A percentile compares a stretch with the other conserved stretches of the same genome.
These are phyloP conservation scores for Lasiosphaeriaceae sp. DNA, from an alignment of 495 filamentous ascomycete species.

Conservation along the genomic window DNA sequence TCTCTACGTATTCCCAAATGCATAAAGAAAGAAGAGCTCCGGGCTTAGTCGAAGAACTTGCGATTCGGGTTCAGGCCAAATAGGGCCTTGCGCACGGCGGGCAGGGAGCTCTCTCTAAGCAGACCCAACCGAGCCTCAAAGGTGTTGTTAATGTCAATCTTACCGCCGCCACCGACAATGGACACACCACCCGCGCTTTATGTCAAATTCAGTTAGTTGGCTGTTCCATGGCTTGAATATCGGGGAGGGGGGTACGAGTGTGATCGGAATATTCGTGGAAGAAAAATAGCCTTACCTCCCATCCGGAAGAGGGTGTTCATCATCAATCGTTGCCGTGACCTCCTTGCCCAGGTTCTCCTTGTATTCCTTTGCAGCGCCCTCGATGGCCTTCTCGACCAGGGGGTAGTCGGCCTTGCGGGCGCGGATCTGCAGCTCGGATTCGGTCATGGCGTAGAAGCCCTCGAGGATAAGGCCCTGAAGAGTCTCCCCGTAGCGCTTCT, in stretches of 20 bases:
- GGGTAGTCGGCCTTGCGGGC: slow-evolving; percentile 76
- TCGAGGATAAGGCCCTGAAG: slow-evolving; percentile 82
- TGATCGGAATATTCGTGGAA: too few relatives aligned
- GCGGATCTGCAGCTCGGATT: slow-evolving; percentile 67
- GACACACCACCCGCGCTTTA: slow-evolving; percentile 75
- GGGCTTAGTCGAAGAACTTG: slow-evolving; percentile 80
- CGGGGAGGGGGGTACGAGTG: background rate
- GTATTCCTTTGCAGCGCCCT: slow-evolving; percentile 71
- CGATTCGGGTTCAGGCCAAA: slow-evolving; percentile 93
- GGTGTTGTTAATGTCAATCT: slow-evolving; percentile 98
- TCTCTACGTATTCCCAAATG: too few relatives aligned
- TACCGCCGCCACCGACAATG: slow-evolving; percentile 78
- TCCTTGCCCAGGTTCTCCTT: slow-evolving; percentile 67
- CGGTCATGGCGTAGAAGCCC: slow-evolving; percentile 81
- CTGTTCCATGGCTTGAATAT: background rate
- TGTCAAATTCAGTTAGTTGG: background rate
- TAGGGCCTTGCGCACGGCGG: slow-evolving; percentile 74
- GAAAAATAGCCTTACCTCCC: slow-evolving; percentile 65
- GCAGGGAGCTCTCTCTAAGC: slow-evolving; percentile 78
- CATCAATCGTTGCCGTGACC: slow-evolving; percentile 62
- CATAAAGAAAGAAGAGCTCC: background rate
- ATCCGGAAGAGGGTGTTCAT: slow-evolving; percentile 73
- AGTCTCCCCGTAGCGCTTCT: slow-evolving; percentile 65
- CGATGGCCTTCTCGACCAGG: slow-evolving; percentile 67
- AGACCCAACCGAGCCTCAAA: slow-evolving; percentile 87